Base-by-base conservation (phyloP, 2,329 filamentous ascomycete species). In the Pseudopithomyces maydicus region DNA sequence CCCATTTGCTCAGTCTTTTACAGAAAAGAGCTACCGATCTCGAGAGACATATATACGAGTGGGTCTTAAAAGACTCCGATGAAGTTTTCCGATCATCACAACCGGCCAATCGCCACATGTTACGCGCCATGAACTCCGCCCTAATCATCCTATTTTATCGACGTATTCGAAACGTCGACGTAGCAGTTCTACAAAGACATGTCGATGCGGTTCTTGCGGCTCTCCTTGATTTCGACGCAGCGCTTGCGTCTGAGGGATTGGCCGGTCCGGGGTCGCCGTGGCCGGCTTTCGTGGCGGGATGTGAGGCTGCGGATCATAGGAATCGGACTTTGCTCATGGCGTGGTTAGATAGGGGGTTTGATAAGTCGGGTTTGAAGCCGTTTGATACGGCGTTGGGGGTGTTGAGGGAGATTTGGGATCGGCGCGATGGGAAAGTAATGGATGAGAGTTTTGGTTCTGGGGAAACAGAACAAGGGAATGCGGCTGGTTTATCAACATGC, bases 121-220 rank as follows among this genome's bases (percentile, higher is more conserved):
- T 79, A 6, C 69, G 72, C 17, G 78, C 78, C 0, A 59, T 80
- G 57, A 76, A 76, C 43, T 67, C 72, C 10, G 77, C 76, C 0
- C 60, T 79, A 6, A 68, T 79, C 6, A 77, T 80, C 1, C 75
- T 78, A 41, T 80, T 79, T 61, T 79, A 80, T 56, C 68, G 77
- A 2, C 70, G 78, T 5, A 71, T 80, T 15, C 70, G 74, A 17
- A 69, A 77, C 6, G 74, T 75, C 2, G 74, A 79, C 45, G 71
- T 76, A 0, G 70, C 70, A 29, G 74, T 78, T 2, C 51, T 80
- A 3, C 76, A 78, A 57, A 65, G 72, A 1, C 72, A 77, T 47
- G 75, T 79, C 7, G 56, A 59, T 22, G 54, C 61, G 7, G 57
- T 64, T 3, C 54, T 61, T 17, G 45, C 56, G 38, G 56, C 62